Percentiles rank a stretch among this genome's conserved stretches.
Conservation (phyloP, 2,329 filamentous ascomycete species). For the Neospermospora avenae region DNA sequence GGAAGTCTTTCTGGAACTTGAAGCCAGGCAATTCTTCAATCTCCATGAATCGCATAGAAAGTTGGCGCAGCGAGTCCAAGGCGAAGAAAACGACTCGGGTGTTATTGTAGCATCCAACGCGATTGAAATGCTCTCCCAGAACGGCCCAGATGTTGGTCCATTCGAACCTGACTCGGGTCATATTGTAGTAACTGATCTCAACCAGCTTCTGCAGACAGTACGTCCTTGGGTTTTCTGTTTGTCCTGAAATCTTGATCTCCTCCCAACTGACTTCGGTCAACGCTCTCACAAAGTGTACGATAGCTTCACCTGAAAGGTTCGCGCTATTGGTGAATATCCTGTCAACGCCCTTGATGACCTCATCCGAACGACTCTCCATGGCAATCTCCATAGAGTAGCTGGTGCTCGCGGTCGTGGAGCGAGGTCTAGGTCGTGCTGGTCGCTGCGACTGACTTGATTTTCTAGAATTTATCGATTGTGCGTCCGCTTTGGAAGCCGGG, state of each 20-base stretch:
- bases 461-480: slow-evolving; percentile 48
- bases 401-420: slow-evolving; percentile 45
- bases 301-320: slow-evolving; percentile 87
- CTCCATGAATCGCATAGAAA: slow-evolving; percentile 99
- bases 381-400: slow-evolving; percentile 74
- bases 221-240: slow-evolving; percentile 91
- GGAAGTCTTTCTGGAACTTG: slow-evolving; percentile 99
- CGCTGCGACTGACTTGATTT: slow-evolving; percentile 61
- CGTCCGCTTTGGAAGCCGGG: slow-evolving; percentile 50
- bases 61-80: slow-evolving; percentile 86
- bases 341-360: slow-evolving; percentile 90
- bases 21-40: slow-evolving; percentile 97
- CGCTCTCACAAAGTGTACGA: slow-evolving; percentile 90
- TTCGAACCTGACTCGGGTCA: slow-evolving; percentile 96
- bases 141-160: slow-evolving; percentile 98
- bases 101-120: slow-evolving; percentile 94
- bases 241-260: slow-evolving; percentile 95
- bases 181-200: slow-evolving; percentile 99
- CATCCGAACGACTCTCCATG: slow-evolving; percentile 85
- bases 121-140: slow-evolving; percentile 97
- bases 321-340: slow-evolving; percentile 96
- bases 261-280: slow-evolving; percentile 98
- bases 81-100: slow-evolving; percentile 97
- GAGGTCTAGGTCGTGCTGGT: slow-evolving; percentile 45
- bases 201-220: slow-evolving; percentile 98